Percentiles rank a stretch among this genome's conserved stretches.
These are phyloP conservation scores for Eucalyptus pauciflora DNA, from an alignment of 345 rosid species.

Conservation along the genomic window DNA sequence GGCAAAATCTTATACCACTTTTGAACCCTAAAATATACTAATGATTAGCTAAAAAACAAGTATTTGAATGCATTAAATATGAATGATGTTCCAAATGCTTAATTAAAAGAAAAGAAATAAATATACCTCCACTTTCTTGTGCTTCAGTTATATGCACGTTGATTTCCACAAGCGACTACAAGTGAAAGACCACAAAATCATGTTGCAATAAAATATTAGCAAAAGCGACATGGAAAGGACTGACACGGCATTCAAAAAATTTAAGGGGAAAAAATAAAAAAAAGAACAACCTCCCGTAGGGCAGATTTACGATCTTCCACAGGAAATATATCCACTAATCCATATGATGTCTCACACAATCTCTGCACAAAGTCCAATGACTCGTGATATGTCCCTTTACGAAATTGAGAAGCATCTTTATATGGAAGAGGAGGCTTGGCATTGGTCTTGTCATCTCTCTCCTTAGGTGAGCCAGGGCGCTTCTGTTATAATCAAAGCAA, in stretches of 20 bases:
- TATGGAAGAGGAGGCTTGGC: conserved; percentile 76
- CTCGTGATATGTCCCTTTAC: conserved; percentile 88
- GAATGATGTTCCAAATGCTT: not conserved
- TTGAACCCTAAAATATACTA: not conserved
- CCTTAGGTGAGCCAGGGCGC: conserved; percentile 79
- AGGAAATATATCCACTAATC: conserved; percentile 93
- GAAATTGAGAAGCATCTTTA: conserved; percentile 58
- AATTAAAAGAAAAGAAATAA: not conserved
- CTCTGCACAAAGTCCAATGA: conserved; percentile 93
- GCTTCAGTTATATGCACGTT: conserved; percentile 69
- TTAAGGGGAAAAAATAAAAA: not conserved
- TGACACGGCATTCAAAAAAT: not conserved
- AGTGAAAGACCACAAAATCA: conserved; percentile 18
- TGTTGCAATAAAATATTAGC: not conserved
- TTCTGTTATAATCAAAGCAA: conserved; percentile 39
- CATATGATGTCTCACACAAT: conserved; percentile 89
- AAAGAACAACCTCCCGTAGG: conserved; percentile 69
- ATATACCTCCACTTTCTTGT: conserved; percentile 75
- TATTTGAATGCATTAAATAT: not conserved
- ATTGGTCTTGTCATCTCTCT: conserved; percentile 53
- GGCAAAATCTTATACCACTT: not conserved
- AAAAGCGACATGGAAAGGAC: not conserved
- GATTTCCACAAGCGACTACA: conserved; percentile 89
- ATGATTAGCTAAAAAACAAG: not conserved
- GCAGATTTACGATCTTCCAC: conserved; percentile 94